A percentile compares a stretch with the other conserved stretches of the same genome.
phyloP scores from a whole-genome alignment of 192 early-diverging fungal genomes.

The Podila verticillata region DNA sequence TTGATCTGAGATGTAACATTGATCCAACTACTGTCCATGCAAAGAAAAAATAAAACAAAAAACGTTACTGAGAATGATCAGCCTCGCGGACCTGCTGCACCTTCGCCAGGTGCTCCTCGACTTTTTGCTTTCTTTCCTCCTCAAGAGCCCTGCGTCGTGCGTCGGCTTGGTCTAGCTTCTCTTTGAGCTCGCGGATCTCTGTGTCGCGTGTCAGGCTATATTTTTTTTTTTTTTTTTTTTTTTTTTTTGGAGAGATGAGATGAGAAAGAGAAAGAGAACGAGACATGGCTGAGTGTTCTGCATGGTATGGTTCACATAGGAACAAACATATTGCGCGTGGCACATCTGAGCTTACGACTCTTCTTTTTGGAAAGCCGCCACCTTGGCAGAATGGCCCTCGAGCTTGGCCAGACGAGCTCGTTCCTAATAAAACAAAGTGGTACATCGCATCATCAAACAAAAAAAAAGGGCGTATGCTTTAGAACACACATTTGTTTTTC shows the following conservation, averaged over 20 bases:
- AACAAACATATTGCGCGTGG: background rate
- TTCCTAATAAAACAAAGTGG: constrained; percentile 17
- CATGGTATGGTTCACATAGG: too few relatives aligned
- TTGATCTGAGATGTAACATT: too few relatives aligned
- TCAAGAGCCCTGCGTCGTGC: constrained; percentile 42
- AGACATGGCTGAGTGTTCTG: too few relatives aligned
- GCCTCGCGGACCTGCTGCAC: constrained; percentile 29
- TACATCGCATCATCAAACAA: background rate
- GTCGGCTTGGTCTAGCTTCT: constrained; percentile 42
- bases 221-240: background rate
- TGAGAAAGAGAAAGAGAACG: background rate
- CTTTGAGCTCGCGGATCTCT: constrained; percentile 45
- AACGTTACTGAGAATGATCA: constrained; percentile 1
- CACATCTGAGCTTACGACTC: constrained; percentile 11
- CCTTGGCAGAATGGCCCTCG: constrained; percentile 42
- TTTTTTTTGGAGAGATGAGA: background rate
- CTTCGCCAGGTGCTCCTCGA: constrained; percentile 37
- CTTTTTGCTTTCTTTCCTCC: constrained; percentile 34
- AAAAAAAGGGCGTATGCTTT: background rate
- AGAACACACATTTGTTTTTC: background rate
- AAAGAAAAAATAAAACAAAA: too few relatives aligned
- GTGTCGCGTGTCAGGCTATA: constrained; percentile 22
- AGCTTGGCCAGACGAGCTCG: constrained; percentile 35
- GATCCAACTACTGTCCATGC: too few relatives aligned
- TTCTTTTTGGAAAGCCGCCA: constrained; percentile 45